Conservation (phyloP, 148 eudicot species). For the Mesembryanthemum crystallinum region DNA sequence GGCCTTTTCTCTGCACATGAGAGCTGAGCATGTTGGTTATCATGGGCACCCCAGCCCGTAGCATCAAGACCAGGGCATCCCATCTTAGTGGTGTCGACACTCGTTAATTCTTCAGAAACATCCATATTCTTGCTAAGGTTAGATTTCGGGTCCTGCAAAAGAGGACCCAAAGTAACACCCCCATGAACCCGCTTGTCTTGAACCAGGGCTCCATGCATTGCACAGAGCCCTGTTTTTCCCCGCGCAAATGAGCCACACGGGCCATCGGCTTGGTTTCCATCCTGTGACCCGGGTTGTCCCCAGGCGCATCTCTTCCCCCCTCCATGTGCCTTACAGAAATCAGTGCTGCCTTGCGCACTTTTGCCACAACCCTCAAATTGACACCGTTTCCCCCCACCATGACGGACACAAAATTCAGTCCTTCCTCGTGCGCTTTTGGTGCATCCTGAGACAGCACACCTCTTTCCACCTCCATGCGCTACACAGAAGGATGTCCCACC, state of each 20-base stretch:
- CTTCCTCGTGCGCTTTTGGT: conserved; percentile 93
- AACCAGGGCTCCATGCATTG: conserved; percentile 72
- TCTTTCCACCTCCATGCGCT: conserved; percentile 97
- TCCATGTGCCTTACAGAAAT: conserved; percentile 98
- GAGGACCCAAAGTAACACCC: conserved; percentile 65
- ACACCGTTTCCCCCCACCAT: conserved; percentile 98
- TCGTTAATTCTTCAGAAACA: conserved; percentile 33
- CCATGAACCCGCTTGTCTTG: conserved; percentile 98
- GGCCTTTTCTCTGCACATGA: conserved; percentile 31
- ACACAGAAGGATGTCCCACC: conserved; percentile 94
- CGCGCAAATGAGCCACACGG: conserved; percentile 76
- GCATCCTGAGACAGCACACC: conserved; percentile 75
- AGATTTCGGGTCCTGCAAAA: conserved; percentile 47
- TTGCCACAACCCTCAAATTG: conserved; percentile 69
- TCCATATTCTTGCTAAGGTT: conserved; percentile 32
- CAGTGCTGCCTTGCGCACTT: conserved; percentile 98
- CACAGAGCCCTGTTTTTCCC: conserved; percentile 74
- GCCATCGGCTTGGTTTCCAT: conserved; percentile 48
- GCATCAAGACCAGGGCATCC: conserved; percentile 18
- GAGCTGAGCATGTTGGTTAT: conserved; percentile 27
- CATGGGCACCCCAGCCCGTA: conserved; percentile 16
- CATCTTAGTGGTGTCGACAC: conserved; percentile 29
- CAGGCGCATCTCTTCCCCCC: conserved; percentile 90
- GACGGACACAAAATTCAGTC: conserved; percentile 89
- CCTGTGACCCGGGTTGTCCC: conserved; percentile 74